A percentile compares a stretch with the other conserved stretches of the same genome.
phyloP scores from a whole-genome alignment of 2,329 filamentous ascomycete species.

The Penicillium thymicola region DNA sequence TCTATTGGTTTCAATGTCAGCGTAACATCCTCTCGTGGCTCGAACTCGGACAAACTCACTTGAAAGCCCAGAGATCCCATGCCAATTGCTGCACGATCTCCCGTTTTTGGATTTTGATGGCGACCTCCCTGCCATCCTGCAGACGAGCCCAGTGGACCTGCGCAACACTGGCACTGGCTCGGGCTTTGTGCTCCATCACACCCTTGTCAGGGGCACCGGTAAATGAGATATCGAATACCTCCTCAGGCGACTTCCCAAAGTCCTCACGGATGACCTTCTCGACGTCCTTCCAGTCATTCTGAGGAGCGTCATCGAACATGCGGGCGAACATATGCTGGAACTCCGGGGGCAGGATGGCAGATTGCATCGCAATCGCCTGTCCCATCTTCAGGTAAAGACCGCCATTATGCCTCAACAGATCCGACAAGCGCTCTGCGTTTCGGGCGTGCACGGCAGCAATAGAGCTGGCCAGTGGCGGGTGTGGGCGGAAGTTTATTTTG shows the following conservation, averaged over 20 bases:
- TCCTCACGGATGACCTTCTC: slow-evolving; percentile 83
- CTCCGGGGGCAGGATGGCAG: slow-evolving; percentile 84
- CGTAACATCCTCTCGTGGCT: neutral
- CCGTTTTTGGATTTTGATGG: slow-evolving; percentile 93
- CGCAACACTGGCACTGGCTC: slow-evolving; percentile 82
- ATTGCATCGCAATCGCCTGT: slow-evolving; percentile 98
- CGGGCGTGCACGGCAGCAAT: slow-evolving; percentile 76
- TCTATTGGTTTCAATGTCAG: slow-evolving; percentile 42
- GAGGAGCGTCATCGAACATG: slow-evolving; percentile 97
- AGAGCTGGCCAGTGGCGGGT: slow-evolving; percentile 70
- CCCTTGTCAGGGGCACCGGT: slow-evolving; percentile 60
- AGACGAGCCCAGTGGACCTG: slow-evolving; percentile 94
- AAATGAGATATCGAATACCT: slow-evolving; percentile 90
- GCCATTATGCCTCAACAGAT: slow-evolving; percentile 80
- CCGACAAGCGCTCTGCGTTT: slow-evolving; percentile 77
- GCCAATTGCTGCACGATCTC: slow-evolving; percentile 88
- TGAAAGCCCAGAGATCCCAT: slow-evolving; percentile 96
- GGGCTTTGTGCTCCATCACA: slow-evolving; percentile 67
- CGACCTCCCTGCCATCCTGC: slow-evolving; percentile 83
- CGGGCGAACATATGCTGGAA: slow-evolving; percentile 94
- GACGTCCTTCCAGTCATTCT: slow-evolving; percentile 83
- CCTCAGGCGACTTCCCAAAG: slow-evolving; percentile 79
- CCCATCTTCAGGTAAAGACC: slow-evolving; percentile 96
- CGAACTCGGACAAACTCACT: slow-evolving; percentile 51
- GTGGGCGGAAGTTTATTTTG: slow-evolving; percentile 87